A percentile compares a stretch with the other conserved stretches of the same genome.
Conservation (phyloP, 2,329 filamentous ascomycete species). For the Trichoderma koningiopsis region DNA sequence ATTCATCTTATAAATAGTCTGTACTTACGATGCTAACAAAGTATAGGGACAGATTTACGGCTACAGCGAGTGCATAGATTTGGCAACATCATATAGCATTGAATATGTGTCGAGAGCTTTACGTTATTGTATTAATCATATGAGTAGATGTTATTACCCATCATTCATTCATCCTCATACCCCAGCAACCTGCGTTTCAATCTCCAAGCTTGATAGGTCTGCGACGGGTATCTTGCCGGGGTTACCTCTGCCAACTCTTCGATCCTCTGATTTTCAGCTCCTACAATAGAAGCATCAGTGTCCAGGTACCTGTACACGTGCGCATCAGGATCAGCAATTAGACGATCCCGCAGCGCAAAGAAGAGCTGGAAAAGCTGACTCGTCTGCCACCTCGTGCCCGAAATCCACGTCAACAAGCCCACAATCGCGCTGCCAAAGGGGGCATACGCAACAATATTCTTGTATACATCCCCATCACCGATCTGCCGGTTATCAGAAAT, state of each 20-base stretch:
- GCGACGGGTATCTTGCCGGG: neutral
- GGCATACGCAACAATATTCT: neutral
- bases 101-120: no score
- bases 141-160: neutral
- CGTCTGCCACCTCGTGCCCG: neutral
- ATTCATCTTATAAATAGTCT: no score
- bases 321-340: neutral
- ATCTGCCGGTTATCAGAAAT: neutral
- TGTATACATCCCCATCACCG: neutral
- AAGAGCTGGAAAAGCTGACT: neutral
- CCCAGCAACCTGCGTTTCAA: neutral
- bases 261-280: neutral
- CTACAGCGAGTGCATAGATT: neutral
- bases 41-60: neutral
- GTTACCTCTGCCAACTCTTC: neutral
- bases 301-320: neutral
- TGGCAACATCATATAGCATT: neutral
- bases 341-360: neutral
- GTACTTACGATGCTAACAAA: neutral
- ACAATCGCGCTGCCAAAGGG: neutral
- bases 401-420: neutral
- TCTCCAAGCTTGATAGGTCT: neutral
- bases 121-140: neutral
- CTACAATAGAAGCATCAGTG: neutral
- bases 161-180: neutral